These are phyloP conservation scores for Lavandula angustifolia DNA, from an alignment of 257 asterid genomes.

Conservation along the genomic window DNA sequence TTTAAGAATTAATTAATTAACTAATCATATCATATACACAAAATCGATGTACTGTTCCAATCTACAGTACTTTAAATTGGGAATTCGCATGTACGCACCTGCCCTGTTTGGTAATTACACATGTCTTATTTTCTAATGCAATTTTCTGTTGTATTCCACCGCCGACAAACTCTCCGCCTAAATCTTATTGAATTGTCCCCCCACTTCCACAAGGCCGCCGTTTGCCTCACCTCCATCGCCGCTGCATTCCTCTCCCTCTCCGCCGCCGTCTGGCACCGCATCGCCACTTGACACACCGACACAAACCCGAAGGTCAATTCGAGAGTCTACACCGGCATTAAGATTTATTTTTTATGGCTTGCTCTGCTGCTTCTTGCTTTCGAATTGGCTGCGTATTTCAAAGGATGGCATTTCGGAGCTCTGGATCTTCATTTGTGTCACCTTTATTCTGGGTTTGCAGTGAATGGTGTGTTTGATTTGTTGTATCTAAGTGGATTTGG, in stretches of 20 bases:
- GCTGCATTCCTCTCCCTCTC: conserved; percentile 71
- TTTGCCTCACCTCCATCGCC: conserved; percentile 75
- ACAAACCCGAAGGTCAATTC: conserved; percentile 44
- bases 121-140: too few species aligned
- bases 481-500: conserved; percentile 70
- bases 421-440: conserved; percentile 58
- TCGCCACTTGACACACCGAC: conserved; percentile 74
- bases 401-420: conserved; percentile 80
- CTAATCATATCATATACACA: too few species aligned
- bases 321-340: conserved; percentile 62
- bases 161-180: too few species aligned
- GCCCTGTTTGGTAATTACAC: too few species aligned
- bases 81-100: too few species aligned
- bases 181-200: too few species aligned
- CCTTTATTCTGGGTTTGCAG: conserved; percentile 49
- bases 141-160: too few species aligned
- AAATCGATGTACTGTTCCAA: too few species aligned
- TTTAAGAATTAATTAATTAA: too few species aligned
- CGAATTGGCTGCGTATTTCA: conserved; percentile 72
- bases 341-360: conserved; percentile 52
- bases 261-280: conserved; percentile 74
- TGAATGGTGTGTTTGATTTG: conserved; percentile 60
- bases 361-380: conserved; percentile 62
- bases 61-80: too few species aligned
- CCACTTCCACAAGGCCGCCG: conserved; percentile 90